phyloP scores from a whole-genome alignment of 352 stramenopile genomes.

The Phytophthora europaea region DNA sequence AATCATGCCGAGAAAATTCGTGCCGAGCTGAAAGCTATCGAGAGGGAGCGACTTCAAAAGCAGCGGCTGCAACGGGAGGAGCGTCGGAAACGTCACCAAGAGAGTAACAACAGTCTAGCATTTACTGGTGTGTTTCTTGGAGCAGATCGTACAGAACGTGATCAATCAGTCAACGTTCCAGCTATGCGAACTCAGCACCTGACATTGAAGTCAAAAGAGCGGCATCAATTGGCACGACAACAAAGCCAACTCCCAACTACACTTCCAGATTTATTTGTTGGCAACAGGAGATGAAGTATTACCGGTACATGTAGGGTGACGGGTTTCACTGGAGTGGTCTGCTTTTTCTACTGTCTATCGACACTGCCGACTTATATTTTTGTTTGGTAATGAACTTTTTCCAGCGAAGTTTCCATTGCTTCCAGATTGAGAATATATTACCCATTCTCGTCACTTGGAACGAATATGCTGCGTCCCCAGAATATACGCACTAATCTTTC shows the following conservation, averaged over 20 bases:
- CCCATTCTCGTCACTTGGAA: neutral
- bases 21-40: slow-evolving; percentile 45
- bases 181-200: slow-evolving; percentile 14
- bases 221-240: slow-evolving; percentile 5
- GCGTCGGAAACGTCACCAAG: slow-evolving; percentile 42
- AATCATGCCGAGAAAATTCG: slow-evolving; percentile 55
- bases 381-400: slow-evolving; percentile 1
- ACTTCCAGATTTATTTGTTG: slow-evolving; percentile 46
- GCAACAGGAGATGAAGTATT: slow-evolving; percentile 10
- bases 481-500: neutral
- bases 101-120: slow-evolving; percentile 14
- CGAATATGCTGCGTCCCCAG: too few species aligned
- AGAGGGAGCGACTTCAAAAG: slow-evolving; percentile 60
- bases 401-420: neutral
- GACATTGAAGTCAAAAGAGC: slow-evolving; percentile 32
- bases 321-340: too few species aligned
- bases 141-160: neutral
- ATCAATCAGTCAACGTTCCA: slow-evolving; percentile 2
- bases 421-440: neutral
- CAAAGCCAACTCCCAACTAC: slow-evolving; percentile 23
- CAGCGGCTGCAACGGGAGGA: slow-evolving; percentile 53
- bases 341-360: neutral
- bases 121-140: slow-evolving; percentile 19
- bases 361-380: too few species aligned
- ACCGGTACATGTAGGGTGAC: too few species aligned